Evolutionary conservation across 257 asterid genomes (phyloP), one percentile per base, ranked within the genome.

Genomic region (Thymus quinquecostatus): DNA sequence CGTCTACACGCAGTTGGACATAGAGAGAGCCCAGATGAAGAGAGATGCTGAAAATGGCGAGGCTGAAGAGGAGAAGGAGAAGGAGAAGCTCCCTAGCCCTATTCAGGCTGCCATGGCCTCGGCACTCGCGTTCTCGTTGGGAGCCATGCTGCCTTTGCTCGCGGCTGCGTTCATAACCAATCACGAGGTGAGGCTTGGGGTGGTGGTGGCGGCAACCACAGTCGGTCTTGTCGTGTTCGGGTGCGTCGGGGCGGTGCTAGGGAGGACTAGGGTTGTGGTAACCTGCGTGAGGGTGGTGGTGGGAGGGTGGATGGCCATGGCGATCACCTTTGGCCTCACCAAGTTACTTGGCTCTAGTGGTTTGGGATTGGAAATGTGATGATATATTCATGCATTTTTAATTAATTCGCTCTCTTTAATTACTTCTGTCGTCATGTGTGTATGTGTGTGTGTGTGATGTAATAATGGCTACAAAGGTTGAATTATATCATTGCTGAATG

Each of bases 281-380:
- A 81, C 89, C 6, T 82, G 89, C 38, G 75, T 40, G 44, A 83
- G 97, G 68, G 87, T 86, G 69, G 63, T 91, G 74, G 36, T 84
- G 8, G 97, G 96, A 21, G 96, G 96, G 5, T 86, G 88, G 91
- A 64, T 89, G 86, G 97, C 96, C 8, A 91, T 91, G 96, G 93
- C 75, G 8, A 79, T 89, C 28, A 91, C 96, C 0, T 89, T 80
- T 76, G 96, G 93, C 1, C 85, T 87, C 8, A 87, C 91, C 47
- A 91, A 83, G 78, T 75, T 80, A 48, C 66, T 89, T 55, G 79
- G 82, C 65, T 53, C 86, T 11, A 74, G 61, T 73, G 96, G 84
- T 10, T 74, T 87, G 63, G 68, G 71, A 34, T 74, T 87, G 63
- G 68, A 69, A 34, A 67, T 79, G 79, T 84, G 81, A 85, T 28